Evolutionary conservation across 805 yeast genomes (phyloP), one percentile per base, ranked within the genome.

Genomic region (Lipomyces anomalus): DNA sequence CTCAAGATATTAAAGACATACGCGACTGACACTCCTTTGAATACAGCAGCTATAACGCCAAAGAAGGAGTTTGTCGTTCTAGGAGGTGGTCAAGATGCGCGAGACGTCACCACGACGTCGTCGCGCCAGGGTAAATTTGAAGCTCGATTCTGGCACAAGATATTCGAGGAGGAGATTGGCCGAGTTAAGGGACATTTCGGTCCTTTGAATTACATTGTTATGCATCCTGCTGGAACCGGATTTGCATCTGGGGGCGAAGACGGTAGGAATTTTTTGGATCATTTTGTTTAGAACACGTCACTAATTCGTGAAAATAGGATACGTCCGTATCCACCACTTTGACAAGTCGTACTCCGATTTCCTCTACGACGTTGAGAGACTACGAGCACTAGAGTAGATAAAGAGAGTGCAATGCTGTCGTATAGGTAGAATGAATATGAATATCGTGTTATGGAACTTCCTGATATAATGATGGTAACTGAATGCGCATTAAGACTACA

Each of bases 41-140:
- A 92, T 73, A 78, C 95, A 30, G 97, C 97, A 17, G 82, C 95
- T 55, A 83, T 92, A 57, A 89, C 98, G 13, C 94, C 97, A 22
- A 73, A 80, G 47, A 92, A 92, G 70, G 90, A 92, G 63, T 90
- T 82, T 63, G 84, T 92, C 52, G 82, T 92, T 40, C 74, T 92
- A 52, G 98, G 97, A 43, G 99, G 99, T 71, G 99, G 99, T 80
- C 97, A 92, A 73, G 97, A 88, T 61, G 97, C 98, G 34, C 80
- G 88, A 68, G 95, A 89, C 66, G 99, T 92, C 63, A 92, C 99
- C 35, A 92, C 97, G n/a, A 88, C 97, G 22, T 78, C 92, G 35
- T 80, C 88, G 45, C 74, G 82, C 40, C 95, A 90, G 67, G 98
- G 98, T 72, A 86, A 86, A 64, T 92, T 92, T 67, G 97, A 92